These are phyloP conservation scores for Macrocybe gigantea DNA, from an alignment of 768 basidiomycete genomes.

Conservation along the genomic window DNA sequence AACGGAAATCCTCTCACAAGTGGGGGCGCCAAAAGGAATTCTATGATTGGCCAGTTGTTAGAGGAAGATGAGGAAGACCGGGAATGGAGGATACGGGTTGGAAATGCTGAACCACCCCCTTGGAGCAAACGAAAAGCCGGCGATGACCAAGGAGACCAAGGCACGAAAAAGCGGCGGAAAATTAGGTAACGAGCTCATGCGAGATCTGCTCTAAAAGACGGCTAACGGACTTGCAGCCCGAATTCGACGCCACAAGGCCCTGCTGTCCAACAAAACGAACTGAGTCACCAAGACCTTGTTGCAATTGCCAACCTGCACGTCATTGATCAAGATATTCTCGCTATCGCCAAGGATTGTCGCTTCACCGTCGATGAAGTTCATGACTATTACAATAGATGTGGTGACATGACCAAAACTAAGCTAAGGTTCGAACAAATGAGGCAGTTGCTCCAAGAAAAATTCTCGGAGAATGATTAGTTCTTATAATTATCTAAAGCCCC, in stretches of 20 bases:
- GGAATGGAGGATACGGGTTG: slow-evolving; percentile 65
- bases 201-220: background rate
- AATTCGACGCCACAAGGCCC: slow-evolving; percentile 4
- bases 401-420: slow-evolving; percentile 64
- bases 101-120: slow-evolving; percentile 53
- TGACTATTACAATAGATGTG: slow-evolving; percentile 69
- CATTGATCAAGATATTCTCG: slow-evolving; percentile 56
- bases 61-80: slow-evolving; percentile 61
- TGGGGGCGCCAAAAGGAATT: slow-evolving; percentile 15
- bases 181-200: slow-evolving; percentile 25
- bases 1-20: slow-evolving; percentile 21
- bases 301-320: slow-evolving; percentile 48
- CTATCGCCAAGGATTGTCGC: slow-evolving; percentile 63
- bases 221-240: slow-evolving; percentile 6
- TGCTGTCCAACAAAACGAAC: slow-evolving; percentile 5
- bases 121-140: slow-evolving; percentile 62
- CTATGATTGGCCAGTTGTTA: slow-evolving; percentile 51
- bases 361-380: slow-evolving; percentile 76
- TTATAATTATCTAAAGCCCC: background rate
- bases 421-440: slow-evolving; percentile 66
- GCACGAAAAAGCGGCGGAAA: slow-evolving; percentile 38
- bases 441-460: slow-evolving; percentile 33
- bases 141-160: slow-evolving; percentile 29
- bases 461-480: slow-evolving; percentile 13
- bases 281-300: slow-evolving; percentile 27